Evolutionary conservation across 495 filamentous ascomycete species (phyloP), one percentile per base, ranked within the genome.

Genomic region (Pyrenopolyporus hunteri): DNA sequence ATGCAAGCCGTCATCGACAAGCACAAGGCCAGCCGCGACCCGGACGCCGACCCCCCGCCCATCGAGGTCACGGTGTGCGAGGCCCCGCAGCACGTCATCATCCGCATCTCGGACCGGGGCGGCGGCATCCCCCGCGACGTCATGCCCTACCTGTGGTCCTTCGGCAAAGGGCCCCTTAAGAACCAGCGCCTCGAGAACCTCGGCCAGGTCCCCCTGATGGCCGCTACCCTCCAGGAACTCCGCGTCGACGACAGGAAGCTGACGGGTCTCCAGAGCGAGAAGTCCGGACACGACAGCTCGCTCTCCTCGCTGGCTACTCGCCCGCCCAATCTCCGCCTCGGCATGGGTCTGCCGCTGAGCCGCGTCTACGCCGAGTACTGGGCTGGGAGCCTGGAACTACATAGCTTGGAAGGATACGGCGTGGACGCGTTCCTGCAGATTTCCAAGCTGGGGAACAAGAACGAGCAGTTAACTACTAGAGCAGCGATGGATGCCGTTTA

Each of bases 351-450:
- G 46, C 95, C 94, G 0, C 88, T 98, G 79, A 95, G 91, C 59
- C 84, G 92, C 57, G 90, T 98, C 10, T 99, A 98, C 71, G 93
- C 95, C 11, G 93, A 99, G 74, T 98, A 98, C 74, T 99, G 94
- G 94, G 94, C 95, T 6, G 94, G 94, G 1, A 93, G 84, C 70
- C 74, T 99, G 19, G 91, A 97, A 70, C 68, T 98, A 57, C 94
- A 98, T 72, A 96, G 88, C 71, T 75, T 99, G 29, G 94, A 98
- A 66, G 94, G 94, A 0, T 99, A 97, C 65, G 94, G 94, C 1
- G 92, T 95, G n/a, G 94, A 99, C 76, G 93, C 90, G 1, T 99
- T 98, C 70, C 73, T 99, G 58, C 93, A 98, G 74, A 96, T 99
- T 31, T 93, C 91, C 4, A 97, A 97, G 74, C 81, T 99, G 50